A percentile compares a stretch with the other conserved stretches of the same genome.
Evolutionary conservation across 2,329 filamentous ascomycete species (phyloP).

Genomic region (Endoconidiophora polonica): DNA sequence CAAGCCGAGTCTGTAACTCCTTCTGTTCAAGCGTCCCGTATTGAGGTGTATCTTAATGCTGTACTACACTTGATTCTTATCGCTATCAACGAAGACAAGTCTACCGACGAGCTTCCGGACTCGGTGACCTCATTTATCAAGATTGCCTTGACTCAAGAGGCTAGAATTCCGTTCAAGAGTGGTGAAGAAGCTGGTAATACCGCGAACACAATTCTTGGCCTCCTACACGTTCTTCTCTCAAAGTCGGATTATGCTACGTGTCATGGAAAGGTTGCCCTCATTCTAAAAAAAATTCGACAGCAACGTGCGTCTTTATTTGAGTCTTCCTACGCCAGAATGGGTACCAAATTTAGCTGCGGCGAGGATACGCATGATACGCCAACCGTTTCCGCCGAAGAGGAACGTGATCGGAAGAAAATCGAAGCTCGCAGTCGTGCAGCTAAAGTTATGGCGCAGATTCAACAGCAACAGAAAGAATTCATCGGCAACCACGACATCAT

Average conservation of each 20-base stretch:
- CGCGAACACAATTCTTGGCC: slow-evolving; percentile 45
- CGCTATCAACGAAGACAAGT: slow-evolving; percentile 67
- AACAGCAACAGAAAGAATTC: slow-evolving; percentile 92
- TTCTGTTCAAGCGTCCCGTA: slow-evolving; percentile 59
- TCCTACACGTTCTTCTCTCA: slow-evolving; percentile 43
- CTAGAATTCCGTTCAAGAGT: neutral
- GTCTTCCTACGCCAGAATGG: slow-evolving; percentile 44
- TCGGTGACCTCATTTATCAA: slow-evolving; percentile 1
- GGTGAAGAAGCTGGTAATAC: slow-evolving; percentile 26
- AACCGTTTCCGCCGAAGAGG: slow-evolving; percentile 44
- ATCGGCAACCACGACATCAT: slow-evolving; percentile 64
- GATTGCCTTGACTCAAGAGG: neutral
- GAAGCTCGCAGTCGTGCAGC: slow-evolving; percentile 80
- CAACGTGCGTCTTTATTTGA: slow-evolving; percentile 61
- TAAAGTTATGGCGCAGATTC: slow-evolving; percentile 93
- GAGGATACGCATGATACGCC: slow-evolving; percentile 37
- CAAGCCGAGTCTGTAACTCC: slow-evolving; percentile 52
- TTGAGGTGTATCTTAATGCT: slow-evolving; percentile 85
- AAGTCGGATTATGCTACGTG: slow-evolving; percentile 68
- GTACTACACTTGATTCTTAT: slow-evolving; percentile 76
- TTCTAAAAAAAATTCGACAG: slow-evolving; percentile 72
- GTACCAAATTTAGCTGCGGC: slow-evolving; percentile 60
- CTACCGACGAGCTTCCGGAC: slow-evolving; percentile 19
- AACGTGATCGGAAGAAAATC: slow-evolving; percentile 73
- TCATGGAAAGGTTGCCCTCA: slow-evolving; percentile 67